Evolutionary conservation across 768 basidiomycete species (phyloP).

Genomic region (Cytidiella melzeri): DNA sequence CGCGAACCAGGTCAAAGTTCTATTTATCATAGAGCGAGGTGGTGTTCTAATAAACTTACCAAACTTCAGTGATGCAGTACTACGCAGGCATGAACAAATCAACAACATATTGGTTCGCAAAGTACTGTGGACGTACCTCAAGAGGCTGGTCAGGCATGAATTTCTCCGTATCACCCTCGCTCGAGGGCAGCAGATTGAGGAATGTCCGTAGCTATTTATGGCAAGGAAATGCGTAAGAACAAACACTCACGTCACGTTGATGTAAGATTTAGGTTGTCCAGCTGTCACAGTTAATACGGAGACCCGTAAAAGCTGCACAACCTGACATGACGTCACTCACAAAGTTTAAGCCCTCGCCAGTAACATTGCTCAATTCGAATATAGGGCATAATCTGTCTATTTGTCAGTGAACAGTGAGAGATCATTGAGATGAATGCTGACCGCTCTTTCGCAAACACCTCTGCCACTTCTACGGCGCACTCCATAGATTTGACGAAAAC

Average conservation of each 20-base stretch:
- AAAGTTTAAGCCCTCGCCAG: constrained; percentile 82
- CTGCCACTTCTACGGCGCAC: constrained; percentile 72
- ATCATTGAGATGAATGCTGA: constrained; percentile 25
- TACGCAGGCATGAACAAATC: constrained; percentile 29
- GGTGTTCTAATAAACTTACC: constrained; percentile 24
- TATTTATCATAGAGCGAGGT: neutral
- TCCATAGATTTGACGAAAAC: constrained; percentile 83
- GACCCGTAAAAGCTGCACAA: no score
- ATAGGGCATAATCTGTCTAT: constrained; percentile 75
- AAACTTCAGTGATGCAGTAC: constrained; percentile 83
- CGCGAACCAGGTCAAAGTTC: neutral
- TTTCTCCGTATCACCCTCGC: constrained; percentile 76
- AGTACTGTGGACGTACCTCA: constrained; percentile 42
- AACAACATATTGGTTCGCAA: neutral
- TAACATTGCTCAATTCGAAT: constrained; percentile 91
- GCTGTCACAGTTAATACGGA: no score
- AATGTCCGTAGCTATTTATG: constrained; percentile 68
- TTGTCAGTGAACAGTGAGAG: neutral
- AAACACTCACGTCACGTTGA: neutral
- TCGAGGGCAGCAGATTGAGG: constrained; percentile 85
- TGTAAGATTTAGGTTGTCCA: neutral
- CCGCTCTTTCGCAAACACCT: constrained; percentile 70
- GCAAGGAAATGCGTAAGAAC: neutral
- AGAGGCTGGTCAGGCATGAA: constrained; percentile 76
- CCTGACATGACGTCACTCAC: no score